These are phyloP conservation scores for Pyrenochaeta sp. DNA, from an alignment of 2,329 filamentous ascomycete species.

Conservation along the genomic window DNA sequence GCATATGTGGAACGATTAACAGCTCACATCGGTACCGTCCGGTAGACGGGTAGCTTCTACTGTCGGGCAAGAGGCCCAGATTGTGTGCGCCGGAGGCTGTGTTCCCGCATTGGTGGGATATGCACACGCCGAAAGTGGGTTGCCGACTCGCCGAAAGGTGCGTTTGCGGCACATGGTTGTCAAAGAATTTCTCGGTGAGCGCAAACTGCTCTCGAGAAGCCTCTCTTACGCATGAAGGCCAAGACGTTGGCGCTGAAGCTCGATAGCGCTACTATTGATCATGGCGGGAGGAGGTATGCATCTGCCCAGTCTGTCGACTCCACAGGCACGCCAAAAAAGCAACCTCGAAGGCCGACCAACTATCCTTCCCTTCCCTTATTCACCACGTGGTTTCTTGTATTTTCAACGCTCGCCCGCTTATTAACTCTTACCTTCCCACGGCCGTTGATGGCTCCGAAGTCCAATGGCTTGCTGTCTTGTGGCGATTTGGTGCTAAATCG, in stretches of 20 bases:
- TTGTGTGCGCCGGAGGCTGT: constrained; percentile 16
- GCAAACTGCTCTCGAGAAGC: not conserved
- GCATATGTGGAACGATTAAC: constrained; percentile 36
- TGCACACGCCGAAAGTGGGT: constrained; percentile 20
- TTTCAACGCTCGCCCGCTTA: not conserved
- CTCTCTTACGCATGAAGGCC: not conserved
- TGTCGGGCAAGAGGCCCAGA: constrained; percentile 17
- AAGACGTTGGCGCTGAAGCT: not conserved
- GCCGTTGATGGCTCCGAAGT: not conserved
- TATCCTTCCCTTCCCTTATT: not conserved
- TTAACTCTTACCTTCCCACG: not conserved
- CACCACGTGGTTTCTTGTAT: constrained; percentile 1
- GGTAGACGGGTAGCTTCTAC: constrained; percentile 21
- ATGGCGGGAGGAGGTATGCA: too few species aligned
- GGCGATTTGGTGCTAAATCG: not conserved
- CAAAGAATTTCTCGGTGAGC: constrained; percentile 5
- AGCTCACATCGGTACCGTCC: constrained; percentile 31
- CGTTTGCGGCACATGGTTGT: constrained; percentile 16
- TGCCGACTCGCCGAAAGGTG: constrained; percentile 26
- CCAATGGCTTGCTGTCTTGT: not conserved
- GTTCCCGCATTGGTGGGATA: constrained; percentile 21
- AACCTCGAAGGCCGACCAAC: not conserved
- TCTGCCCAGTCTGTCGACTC: not conserved
- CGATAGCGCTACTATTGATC: not conserved
- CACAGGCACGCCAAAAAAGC: not conserved